Evolutionary conservation across 2,329 filamentous ascomycete species (phyloP).

Genomic region (Xylaria sp.): DNA sequence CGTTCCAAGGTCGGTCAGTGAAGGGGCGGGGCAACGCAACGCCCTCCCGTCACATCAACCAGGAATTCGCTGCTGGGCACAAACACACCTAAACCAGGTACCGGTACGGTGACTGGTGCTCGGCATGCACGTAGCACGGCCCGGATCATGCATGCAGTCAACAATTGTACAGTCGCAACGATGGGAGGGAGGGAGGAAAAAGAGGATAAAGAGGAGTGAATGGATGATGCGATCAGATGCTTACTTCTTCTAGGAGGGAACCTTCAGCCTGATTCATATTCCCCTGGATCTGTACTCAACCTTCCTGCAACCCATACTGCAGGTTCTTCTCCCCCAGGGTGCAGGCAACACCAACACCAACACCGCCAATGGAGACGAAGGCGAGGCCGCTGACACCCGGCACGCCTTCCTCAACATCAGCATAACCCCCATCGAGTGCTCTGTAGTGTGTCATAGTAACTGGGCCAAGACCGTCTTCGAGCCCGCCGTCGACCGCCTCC

Average conservation of each 20-base stretch:
- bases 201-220: not conserved
- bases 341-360: constrained; percentile 32
- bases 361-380: constrained; percentile 37
- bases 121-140: constrained; percentile 11
- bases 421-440: constrained; percentile 87
- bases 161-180: not conserved
- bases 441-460: constrained; percentile 75
- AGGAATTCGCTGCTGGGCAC: not conserved
- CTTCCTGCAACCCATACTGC: constrained; percentile 83
- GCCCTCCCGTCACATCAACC: constrained; percentile 4
- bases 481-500: constrained; percentile 61
- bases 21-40: not conserved
- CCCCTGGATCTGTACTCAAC: constrained; percentile 70
- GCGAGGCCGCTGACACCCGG: constrained; percentile 47
- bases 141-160: constrained; percentile 1
- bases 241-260: constrained; percentile 62
- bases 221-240: constrained; percentile 2
- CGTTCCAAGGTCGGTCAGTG: not conserved
- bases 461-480: constrained; percentile 71
- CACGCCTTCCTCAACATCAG: constrained; percentile 91
- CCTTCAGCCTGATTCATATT: constrained; percentile 84
- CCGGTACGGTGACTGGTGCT: not conserved
- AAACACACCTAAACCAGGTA: not conserved
- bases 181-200: not conserved
- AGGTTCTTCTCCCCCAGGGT: constrained; percentile 66